These are phyloP conservation scores for Mycena chlorophos DNA, from an alignment of 768 basidiomycete species.

Conservation along the genomic window DNA sequence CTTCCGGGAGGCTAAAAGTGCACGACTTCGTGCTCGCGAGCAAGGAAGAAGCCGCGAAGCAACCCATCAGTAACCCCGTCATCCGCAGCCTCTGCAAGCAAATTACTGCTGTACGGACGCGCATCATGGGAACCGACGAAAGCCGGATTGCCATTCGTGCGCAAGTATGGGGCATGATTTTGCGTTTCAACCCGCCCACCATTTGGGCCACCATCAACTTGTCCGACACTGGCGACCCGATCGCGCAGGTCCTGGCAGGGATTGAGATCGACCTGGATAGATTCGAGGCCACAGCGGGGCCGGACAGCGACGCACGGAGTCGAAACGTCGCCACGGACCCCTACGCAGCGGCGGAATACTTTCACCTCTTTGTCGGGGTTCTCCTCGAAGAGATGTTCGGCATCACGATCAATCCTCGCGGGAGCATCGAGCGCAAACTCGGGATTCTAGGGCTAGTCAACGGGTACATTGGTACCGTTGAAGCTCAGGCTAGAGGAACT, in stretches of 20 bases:
- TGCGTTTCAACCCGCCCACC: constrained; percentile 29
- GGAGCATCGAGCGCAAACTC: constrained; percentile 13
- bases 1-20: constrained; percentile 27
- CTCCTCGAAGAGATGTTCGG: not conserved
- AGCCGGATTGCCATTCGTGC: constrained; percentile 22
- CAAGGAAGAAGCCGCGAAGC: constrained; percentile 30
- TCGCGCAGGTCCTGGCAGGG: not conserved
- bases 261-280: not conserved
- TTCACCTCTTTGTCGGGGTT: not conserved
- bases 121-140: constrained; percentile 36
- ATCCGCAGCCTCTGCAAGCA: constrained; percentile 27
- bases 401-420: not conserved
- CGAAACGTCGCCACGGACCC: not conserved
- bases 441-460: constrained; percentile 34
- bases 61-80: constrained; percentile 27
- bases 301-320: not conserved
- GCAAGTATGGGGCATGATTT: constrained; percentile 37
- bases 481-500: constrained; percentile 39
- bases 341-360: not conserved
- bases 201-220: constrained; percentile 43
- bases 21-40: constrained; percentile 32
- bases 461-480: constrained; percentile 39
- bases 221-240: not conserved
- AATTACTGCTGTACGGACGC: constrained; percentile 23
- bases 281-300: not conserved